These are phyloP conservation scores for Fusarium sp. DNA, from an alignment of 2,329 filamentous ascomycete genomes.

Conservation along the genomic window DNA sequence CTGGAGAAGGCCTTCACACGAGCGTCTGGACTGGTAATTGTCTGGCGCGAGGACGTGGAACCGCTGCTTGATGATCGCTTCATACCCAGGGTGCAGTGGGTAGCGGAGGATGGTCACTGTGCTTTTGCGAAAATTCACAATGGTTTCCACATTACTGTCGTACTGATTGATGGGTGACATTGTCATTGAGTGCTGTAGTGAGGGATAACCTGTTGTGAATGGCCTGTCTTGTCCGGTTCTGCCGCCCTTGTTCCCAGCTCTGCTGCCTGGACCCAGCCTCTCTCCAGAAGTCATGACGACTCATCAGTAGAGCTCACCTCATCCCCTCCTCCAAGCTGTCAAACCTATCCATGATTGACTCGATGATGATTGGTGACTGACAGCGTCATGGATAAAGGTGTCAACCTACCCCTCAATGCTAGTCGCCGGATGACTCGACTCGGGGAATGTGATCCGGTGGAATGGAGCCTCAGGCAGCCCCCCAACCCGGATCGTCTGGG, in stretches of 20 bases:
- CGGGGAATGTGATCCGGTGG: constrained; percentile 12
- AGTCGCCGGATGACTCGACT: constrained; percentile 26
- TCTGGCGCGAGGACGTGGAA: constrained; percentile 71
- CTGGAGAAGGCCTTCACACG: constrained; percentile 71
- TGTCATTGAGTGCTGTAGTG: constrained; percentile 20
- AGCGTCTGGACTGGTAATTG: constrained; percentile 59
- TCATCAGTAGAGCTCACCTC: background rate
- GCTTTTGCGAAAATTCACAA: constrained; percentile 71
- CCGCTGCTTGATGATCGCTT: constrained; percentile 73
- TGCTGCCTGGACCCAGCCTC: background rate
- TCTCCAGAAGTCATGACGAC: background rate
- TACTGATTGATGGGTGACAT: constrained; percentile 29
- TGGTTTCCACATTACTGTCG: constrained; percentile 61
- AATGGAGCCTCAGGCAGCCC: constrained; percentile 16
- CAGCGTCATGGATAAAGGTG: constrained; percentile 29
- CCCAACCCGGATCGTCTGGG: background rate
- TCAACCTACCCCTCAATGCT: constrained; percentile 18
- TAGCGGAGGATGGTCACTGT: constrained; percentile 62
- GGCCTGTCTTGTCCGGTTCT: background rate
- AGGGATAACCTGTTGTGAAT: background rate
- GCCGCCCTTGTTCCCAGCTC: background rate
- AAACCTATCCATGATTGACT: background rate
- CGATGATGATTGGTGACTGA: constrained; percentile 10
- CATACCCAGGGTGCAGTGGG: constrained; percentile 67
- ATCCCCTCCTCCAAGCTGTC: background rate